Evolutionary conservation across 331 rosid species (phyloP), one percentile per base, ranked within the genome.

Genomic region (Stylosanthes scabra): DNA sequence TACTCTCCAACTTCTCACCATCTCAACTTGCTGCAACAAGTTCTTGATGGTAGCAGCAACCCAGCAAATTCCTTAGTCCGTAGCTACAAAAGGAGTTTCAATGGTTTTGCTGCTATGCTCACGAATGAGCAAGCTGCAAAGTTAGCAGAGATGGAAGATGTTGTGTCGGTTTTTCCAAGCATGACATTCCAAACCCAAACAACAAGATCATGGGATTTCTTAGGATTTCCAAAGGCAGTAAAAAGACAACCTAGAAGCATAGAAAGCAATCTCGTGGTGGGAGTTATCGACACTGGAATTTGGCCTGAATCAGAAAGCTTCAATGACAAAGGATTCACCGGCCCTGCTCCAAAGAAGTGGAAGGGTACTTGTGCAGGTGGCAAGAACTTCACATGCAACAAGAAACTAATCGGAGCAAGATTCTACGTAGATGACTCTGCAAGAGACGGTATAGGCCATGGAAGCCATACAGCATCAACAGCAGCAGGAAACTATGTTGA

Each of bases 171-270:
- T 27, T 84, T 83, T 55, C 84, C 81, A 37, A 78, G 81, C 8
- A 45, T n/a, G 69, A 61, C 29, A 1, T 59, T 72, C 10, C 70
- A 81, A 25, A 56, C 40, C 11, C 87, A 82, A 8, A 86, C 90
- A 6, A 88, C 88, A 74, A 77, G 86, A 71, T 83, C 88, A 11
- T 88, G 84, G 90, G 88, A 88, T 37, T 86, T 88, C 52, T 49
- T 88, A 63, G 39, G 39, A 8, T 63, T 83, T 34, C 39, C 39
- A 3, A 34, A 34, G 39, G 7, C 50, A 27, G 29, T 14, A 4
- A 54, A 69, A 62, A 4, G 73, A 45, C 63, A 50, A 20, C 25
- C 25, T 5, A 34, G 8, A 5, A 7, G 51, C 4, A 6, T n/a
- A 11, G 82, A 83, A 59, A 81, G 80, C 74, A 81, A 81, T 27